Percentiles rank a stretch among this genome's conserved stretches.
phyloP scores from a whole-genome alignment of 257 asterid species.

The Phtheirospermum japonicum region DNA sequence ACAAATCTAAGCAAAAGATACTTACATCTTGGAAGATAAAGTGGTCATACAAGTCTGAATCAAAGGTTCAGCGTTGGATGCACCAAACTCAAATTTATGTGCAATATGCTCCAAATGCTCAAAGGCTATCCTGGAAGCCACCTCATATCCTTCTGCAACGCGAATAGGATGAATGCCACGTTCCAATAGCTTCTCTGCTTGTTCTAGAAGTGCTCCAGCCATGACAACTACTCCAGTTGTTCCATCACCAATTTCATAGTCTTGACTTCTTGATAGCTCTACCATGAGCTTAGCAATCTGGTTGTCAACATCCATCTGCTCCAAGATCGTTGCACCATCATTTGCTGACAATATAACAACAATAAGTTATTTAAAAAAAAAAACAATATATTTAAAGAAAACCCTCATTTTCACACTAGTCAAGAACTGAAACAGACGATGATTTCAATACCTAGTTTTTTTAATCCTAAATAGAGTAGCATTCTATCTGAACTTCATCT shows the following conservation, averaged over 20 bases:
- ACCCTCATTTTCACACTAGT: background rate
- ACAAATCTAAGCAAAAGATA: constrained; percentile 14
- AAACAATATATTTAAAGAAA: background rate
- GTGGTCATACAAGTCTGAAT: constrained; percentile 85
- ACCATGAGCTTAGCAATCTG: constrained; percentile 99
- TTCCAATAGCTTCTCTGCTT: constrained; percentile 86
- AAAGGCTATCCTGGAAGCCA: constrained; percentile 85
- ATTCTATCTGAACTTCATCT: too few relatives aligned
- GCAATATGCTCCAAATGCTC: constrained; percentile 86
- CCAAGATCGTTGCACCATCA: constrained; percentile 97
- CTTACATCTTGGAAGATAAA: constrained; percentile 98
- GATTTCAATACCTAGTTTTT: too few relatives aligned
- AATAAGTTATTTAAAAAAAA: background rate
- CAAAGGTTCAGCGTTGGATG: constrained; percentile 53
- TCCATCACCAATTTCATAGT: constrained; percentile 97
- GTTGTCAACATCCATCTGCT: constrained; percentile 97
- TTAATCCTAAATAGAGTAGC: too few relatives aligned
- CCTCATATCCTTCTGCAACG: constrained; percentile 92
- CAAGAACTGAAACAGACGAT: background rate
- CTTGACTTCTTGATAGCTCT: constrained; percentile 90
- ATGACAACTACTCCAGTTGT: constrained; percentile 96
- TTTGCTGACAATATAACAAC: constrained; percentile 54
- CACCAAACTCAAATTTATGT: constrained; percentile 61
- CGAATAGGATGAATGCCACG: constrained; percentile 98
- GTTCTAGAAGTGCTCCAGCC: constrained; percentile 96